These are phyloP conservation scores for Pseudogymnoascus sp. DNA, from an alignment of 2,329 filamentous ascomycete genomes.

Conservation along the genomic window DNA sequence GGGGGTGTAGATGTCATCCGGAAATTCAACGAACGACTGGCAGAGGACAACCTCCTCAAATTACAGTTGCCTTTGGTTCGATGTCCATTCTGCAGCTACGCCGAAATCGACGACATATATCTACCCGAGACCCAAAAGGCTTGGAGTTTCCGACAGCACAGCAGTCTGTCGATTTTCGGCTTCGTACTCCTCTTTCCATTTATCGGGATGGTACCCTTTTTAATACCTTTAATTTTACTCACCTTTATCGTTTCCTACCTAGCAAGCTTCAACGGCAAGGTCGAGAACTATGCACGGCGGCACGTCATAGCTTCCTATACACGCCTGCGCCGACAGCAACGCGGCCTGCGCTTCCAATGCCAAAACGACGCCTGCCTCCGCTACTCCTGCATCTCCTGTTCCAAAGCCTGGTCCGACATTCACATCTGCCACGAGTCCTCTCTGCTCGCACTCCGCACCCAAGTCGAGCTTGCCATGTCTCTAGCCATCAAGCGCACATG, in stretches of 20 bases:
- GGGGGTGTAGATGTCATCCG: conserved; percentile 63
- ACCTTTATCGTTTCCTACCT: conserved; percentile 34
- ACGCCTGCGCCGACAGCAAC: conserved; percentile 61
- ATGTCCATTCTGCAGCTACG: conserved; percentile 88
- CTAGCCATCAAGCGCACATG: conserved; percentile 92
- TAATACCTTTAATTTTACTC: conserved; percentile 43
- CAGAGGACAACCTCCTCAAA: conserved; percentile 65
- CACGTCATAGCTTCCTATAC: conserved; percentile 53
- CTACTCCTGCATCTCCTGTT: conserved; percentile 72
- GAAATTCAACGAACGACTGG: conserved; percentile 71
- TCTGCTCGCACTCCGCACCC: conserved; percentile 72
- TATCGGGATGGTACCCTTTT: conserved; percentile 43
- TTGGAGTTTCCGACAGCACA: conserved; percentile 49
- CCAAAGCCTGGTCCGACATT: conserved; percentile 76
- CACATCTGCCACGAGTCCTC: conserved; percentile 86
- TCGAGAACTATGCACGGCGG: conserved; percentile 31
- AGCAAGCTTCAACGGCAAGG: not conserved
- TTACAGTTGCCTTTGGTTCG: conserved; percentile 68
- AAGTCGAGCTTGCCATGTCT: conserved; percentile 88
- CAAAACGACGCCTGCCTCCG: conserved; percentile 59
- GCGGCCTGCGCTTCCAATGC: conserved; percentile 72
- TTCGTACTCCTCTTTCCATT: conserved; percentile 26
- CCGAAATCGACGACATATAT: conserved; percentile 75
- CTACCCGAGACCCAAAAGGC: conserved; percentile 46
- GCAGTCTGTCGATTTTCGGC: conserved; percentile 28